These are phyloP conservation scores for Leccinum rimulosum DNA, from an alignment of 768 basidiomycete genomes.

Conservation along the genomic window DNA sequence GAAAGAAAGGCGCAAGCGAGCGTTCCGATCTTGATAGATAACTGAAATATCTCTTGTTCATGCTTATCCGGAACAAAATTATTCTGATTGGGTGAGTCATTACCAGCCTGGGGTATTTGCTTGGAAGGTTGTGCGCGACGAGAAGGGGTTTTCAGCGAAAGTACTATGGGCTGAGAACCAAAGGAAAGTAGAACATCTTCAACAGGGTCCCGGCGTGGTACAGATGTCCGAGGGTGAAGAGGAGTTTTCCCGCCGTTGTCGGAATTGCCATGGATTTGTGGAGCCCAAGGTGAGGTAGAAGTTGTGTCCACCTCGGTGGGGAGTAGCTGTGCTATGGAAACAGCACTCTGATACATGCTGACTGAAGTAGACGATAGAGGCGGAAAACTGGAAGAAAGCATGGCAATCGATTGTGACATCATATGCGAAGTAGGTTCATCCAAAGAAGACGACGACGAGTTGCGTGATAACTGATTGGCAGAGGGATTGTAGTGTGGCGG, in stretches of 20 bases:
- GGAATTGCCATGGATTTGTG: not conserved
- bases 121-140: constrained; percentile 14
- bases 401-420: constrained; percentile 76
- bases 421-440: constrained; percentile 63
- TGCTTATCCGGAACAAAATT: constrained; percentile 1
- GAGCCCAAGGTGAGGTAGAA: not conserved
- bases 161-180: constrained; percentile 56
- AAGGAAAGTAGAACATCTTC: constrained; percentile 59
- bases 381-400: constrained; percentile 47
- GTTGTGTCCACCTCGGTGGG: not conserved
- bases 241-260: constrained; percentile 3
- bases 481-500: constrained; percentile 4
- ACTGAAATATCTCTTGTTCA: constrained; percentile 33
- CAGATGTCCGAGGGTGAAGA: constrained; percentile 5
- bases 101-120: not conserved
- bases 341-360: constrained; percentile 79
- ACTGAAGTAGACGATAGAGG: constrained; percentile 52
- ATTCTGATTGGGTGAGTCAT: constrained; percentile 10
- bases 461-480: constrained; percentile 35
- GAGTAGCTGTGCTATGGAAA: constrained; percentile 37
- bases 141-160: constrained; percentile 52
- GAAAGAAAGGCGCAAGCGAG: constrained; percentile 57
- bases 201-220: constrained; percentile 9
- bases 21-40: constrained; percentile 47
- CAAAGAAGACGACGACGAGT: constrained; percentile 56